Percentiles rank a stretch among this genome's conserved stretches.
Evolutionary conservation across 495 filamentous ascomycete genomes (phyloP).

Genomic region (Penicillium longicatenatum): DNA sequence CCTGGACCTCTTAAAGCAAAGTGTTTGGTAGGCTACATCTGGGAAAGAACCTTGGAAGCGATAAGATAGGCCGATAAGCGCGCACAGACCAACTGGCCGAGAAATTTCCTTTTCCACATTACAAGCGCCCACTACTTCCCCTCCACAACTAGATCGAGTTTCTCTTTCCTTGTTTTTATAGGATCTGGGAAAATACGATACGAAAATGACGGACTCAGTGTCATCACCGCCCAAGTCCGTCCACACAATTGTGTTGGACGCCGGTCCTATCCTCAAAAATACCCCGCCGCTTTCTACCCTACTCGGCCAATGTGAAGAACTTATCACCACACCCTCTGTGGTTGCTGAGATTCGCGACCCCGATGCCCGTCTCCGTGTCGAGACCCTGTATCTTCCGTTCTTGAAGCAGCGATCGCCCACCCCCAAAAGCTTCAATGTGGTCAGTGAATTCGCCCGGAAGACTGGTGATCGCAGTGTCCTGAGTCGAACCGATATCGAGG

Average conservation of each 20-base stretch:
- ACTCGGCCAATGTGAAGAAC: slow-evolving; percentile 68
- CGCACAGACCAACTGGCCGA: slow-evolving; percentile 33
- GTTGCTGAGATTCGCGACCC: slow-evolving; percentile 86
- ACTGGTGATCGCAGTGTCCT: slow-evolving; percentile 89
- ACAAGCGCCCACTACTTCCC: slow-evolving; percentile 4
- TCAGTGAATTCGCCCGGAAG: slow-evolving; percentile 84
- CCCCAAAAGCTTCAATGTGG: slow-evolving; percentile 71
- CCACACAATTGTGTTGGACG: slow-evolving; percentile 84
- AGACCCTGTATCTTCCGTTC: slow-evolving; percentile 83
- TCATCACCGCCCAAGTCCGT: slow-evolving; percentile 61
- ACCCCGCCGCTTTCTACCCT: slow-evolving; percentile 78
- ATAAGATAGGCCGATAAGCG: slow-evolving; percentile 34
- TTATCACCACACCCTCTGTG: slow-evolving; percentile 86
- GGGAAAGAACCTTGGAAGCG: slow-evolving; percentile 7
- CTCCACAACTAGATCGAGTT: slow-evolving; percentile 11
- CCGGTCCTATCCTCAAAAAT: slow-evolving; percentile 90
- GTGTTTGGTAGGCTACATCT: too few relatives aligned
- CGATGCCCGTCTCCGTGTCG: slow-evolving; percentile 74
- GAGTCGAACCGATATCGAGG: slow-evolving; percentile 82
- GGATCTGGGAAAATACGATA: not conserved
- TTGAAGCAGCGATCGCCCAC: slow-evolving; percentile 72
- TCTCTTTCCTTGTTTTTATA: not conserved
- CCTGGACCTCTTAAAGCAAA: too few relatives aligned
- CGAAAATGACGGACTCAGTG: slow-evolving; percentile 43
- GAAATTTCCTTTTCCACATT: slow-evolving; percentile 28